phyloP scores from a whole-genome alignment of 2,329 filamentous ascomycete genomes.

The Phialophora expanda region DNA sequence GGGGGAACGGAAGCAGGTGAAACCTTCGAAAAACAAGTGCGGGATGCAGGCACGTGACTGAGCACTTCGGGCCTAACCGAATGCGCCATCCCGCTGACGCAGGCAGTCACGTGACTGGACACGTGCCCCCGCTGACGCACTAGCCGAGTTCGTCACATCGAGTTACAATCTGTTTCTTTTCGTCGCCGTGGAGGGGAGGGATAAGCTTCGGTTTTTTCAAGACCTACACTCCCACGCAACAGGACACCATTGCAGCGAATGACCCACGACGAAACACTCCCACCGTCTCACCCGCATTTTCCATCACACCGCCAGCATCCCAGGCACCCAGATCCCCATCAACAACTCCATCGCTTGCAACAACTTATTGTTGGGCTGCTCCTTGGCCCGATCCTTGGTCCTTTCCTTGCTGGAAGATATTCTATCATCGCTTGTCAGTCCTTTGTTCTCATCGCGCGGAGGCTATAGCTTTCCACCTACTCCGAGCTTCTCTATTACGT shows the following conservation, averaged over 20 bases:
- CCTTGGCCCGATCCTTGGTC: too few species aligned
- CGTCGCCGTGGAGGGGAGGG: too few species aligned
- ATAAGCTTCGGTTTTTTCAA: too few species aligned
- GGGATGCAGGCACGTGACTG: not conserved
- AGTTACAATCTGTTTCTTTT: too few species aligned
- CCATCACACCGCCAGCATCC: not conserved
- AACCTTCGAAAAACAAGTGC: not conserved
- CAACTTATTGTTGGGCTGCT: not conserved
- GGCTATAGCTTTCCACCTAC: not conserved
- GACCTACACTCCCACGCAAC: too few species aligned
- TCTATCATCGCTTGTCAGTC: not conserved
- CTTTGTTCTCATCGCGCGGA: not conserved
- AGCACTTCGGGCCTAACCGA: too few species aligned
- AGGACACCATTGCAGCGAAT: not conserved
- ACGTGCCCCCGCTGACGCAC: too few species aligned
- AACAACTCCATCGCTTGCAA: not conserved
- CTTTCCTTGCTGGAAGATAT: not conserved
- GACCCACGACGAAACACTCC: not conserved
- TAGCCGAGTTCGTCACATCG: too few species aligned
- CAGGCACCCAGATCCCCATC: not conserved
- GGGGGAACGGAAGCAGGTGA: conserved; percentile 15
- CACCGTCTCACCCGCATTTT: not conserved
- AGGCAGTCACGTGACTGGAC: too few species aligned
- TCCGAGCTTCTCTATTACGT: too few species aligned
- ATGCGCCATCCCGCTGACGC: too few species aligned